Conservation (phyloP, 2,329 filamentous ascomycete species). For the Periglandula ipomoeae region DNA sequence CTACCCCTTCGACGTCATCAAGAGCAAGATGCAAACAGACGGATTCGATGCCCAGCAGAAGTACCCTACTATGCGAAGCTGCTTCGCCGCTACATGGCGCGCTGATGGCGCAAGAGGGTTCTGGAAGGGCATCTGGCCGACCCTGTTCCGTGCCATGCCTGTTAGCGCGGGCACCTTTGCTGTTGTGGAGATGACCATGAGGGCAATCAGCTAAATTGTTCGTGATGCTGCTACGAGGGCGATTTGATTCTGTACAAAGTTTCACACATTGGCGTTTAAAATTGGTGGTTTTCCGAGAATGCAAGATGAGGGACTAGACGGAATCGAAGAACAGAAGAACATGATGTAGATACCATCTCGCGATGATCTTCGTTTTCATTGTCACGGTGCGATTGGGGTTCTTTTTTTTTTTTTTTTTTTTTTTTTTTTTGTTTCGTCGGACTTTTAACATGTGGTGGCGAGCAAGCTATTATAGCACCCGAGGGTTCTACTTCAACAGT, state of each 20-base stretch:
- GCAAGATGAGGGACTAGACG: not conserved
- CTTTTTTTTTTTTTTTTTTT: not conserved
- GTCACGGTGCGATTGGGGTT: no score
- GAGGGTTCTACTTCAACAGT: no score
- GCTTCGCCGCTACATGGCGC: slow-evolving; percentile 74
- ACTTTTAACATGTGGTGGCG: no score
- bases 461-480: no score
- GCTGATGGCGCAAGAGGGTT: slow-evolving; percentile 74
- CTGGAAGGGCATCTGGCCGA: slow-evolving; percentile 90
- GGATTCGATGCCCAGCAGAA: slow-evolving; percentile 65
- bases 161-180: slow-evolving; percentile 97
- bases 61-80: slow-evolving; percentile 79
- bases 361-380: no score
- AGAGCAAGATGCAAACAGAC: slow-evolving; percentile 99
- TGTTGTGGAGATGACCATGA: slow-evolving; percentile 61
- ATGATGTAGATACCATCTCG: no score
- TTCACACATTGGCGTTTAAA: not conserved
- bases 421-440: no score
- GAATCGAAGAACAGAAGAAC: no score
- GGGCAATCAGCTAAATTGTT: slow-evolving; percentile 40
- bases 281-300: not conserved
- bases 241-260: not conserved
- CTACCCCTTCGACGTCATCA: slow-evolving; percentile 94
- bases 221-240: no score
- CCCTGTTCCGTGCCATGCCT: slow-evolving; percentile 88